Base-by-base conservation (phyloP, 176 grass and related monocot genomes). In the Themeda triandra region DNA sequence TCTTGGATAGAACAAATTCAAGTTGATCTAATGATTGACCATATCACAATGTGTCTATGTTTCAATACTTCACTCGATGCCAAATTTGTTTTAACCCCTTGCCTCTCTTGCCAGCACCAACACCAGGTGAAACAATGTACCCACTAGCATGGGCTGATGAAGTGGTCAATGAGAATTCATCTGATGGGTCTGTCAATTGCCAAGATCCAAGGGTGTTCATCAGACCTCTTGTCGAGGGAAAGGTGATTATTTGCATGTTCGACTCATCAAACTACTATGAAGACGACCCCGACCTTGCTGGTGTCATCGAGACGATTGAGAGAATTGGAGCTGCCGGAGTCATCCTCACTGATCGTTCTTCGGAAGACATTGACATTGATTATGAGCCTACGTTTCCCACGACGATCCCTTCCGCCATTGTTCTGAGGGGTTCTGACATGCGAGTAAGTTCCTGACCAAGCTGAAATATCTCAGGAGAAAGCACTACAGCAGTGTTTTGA, bases 171-270 rank as follows among this genome's bases (percentile, higher is more conserved):
- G 56, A 24, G 9, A 88, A 93, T 66, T 79, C 53, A 25, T 89
- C 65, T 3, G 83, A 82, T 17, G 72, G 54, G 2, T 35, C 46
- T 79, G 8, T 46, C n/a, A 66, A 59, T 40, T 97, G 94, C 56
- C 69, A 59, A 30, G 77, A 92, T 68, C 11, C 84, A 29, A 78
- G 40, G 6, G 6, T 78, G 11, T 97, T 93, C 66, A 71, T 83
- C 67, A 84, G 70, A 74, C 79, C 87, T 76, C 86, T 97, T 54
- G 91, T 85, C 69, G 72, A 84, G 77, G 94, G 94, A 48, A 97
- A 97, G 84, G 58, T 97, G 78, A 90, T 97, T 68, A 49, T 93
- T 18, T 97, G 94, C 63, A 77, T 82, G 70, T 85, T 82, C 12
- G 54, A 81, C 24, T 12, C 60, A 3, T 80, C 87, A 30, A 87